A percentile compares a stretch with the other conserved stretches of the same genome.
Evolutionary conservation across 192 early-diverging fungal species (phyloP).

Genomic region (Funneliformis mosseae): DNA sequence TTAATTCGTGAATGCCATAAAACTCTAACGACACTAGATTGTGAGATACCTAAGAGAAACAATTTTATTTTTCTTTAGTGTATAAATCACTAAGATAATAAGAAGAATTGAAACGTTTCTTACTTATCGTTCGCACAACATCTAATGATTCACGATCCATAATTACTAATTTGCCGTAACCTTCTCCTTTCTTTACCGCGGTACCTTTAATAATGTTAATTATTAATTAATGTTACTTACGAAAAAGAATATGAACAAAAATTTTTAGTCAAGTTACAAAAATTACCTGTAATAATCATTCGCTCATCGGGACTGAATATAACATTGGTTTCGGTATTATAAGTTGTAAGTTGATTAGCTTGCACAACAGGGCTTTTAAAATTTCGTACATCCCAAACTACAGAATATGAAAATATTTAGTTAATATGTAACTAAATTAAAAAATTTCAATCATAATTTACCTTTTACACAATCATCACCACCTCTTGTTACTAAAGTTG

Average conservation of each 20-base stretch:
- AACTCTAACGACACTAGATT: conserved; percentile 70
- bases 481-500: conserved; percentile 71
- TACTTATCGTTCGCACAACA: conserved; percentile 54
- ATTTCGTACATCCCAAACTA: conserved; percentile 89
- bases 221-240: neutral
- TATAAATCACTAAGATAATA: neutral
- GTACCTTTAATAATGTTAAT: conserved; percentile 43
- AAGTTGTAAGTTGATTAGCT: conserved; percentile 55
- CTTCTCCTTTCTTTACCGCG: conserved; percentile 70
- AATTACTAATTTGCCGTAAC: conserved; percentile 65
- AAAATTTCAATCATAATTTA: neutral
- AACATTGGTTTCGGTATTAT: conserved; percentile 76
- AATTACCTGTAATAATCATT: conserved; percentile 71
- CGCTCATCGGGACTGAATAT: conserved; percentile 84
- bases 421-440: neutral
- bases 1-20: conserved; percentile 89
- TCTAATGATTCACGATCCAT: conserved; percentile 66
- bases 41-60: conserved; percentile 39
- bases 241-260: neutral
- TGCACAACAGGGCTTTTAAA: conserved; percentile 65
- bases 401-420: neutral
- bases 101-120: neutral
- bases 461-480: conserved; percentile 86
- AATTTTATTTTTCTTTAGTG: neutral
- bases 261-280: neutral